Conservation (phyloP, 2,329 filamentous ascomycete genomes). For the Claviceps quebecensis region DNA sequence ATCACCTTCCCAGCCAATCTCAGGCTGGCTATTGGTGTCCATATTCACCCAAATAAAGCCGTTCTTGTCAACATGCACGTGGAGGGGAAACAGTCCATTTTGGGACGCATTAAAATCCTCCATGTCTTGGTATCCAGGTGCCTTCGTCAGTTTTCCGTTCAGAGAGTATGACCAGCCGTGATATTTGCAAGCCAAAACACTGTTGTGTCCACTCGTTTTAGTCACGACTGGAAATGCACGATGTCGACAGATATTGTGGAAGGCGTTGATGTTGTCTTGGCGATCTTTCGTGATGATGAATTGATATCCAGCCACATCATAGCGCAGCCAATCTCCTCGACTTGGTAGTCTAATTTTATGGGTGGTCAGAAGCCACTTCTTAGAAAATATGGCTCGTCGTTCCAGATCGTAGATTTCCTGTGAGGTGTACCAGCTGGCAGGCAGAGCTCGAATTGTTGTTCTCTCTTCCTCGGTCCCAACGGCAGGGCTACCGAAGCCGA, state of each 20-base stretch:
- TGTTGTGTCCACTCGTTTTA: constrained; percentile 33
- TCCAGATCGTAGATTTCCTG: constrained; percentile 43
- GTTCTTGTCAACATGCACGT: constrained; percentile 36
- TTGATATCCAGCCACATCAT: constrained; percentile 38
- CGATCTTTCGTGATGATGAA: constrained; percentile 39
- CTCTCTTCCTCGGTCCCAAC: constrained; percentile 11
- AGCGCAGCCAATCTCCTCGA: constrained; percentile 42
- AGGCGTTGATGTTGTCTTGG: constrained; percentile 38
- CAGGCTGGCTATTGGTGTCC: constrained; percentile 29
- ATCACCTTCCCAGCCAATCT: constrained; percentile 37
- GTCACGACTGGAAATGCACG: constrained; percentile 44
- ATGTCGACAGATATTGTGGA: constrained; percentile 50
- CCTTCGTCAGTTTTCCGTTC: constrained; percentile 43
- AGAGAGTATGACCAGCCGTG: constrained; percentile 50
- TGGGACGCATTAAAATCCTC: constrained; percentile 40
- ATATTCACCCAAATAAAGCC: constrained; percentile 48
- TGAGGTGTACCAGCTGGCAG: constrained; percentile 36
- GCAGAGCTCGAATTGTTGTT: constrained; percentile 24
- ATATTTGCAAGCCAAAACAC: constrained; percentile 44
- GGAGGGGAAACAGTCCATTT: constrained; percentile 42
- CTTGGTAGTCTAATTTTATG: constrained; percentile 35
- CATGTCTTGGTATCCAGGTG: constrained; percentile 42
- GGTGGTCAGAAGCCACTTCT: constrained; percentile 41
- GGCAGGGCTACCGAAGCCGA: constrained; percentile 20
- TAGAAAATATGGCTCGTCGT: constrained; percentile 41